These are phyloP conservation scores for Crithidia thermophila DNA, from an alignment of 208 protist species.

Conservation along the genomic window DNA sequence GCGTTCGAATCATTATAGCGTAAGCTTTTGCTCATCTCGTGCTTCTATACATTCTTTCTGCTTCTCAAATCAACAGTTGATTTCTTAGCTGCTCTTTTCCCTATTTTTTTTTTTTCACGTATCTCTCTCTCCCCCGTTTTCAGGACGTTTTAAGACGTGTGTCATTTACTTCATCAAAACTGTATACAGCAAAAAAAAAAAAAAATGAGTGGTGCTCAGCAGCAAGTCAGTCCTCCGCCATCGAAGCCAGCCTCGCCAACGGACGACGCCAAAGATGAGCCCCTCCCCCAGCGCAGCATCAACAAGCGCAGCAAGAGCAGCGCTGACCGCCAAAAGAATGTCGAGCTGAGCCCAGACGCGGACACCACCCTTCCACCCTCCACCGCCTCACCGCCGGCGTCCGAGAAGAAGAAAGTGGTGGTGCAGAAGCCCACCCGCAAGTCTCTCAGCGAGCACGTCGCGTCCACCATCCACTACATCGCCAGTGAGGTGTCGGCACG, in stretches of 20 bases:
- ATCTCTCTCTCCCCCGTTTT: background rate
- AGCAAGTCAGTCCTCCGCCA: background rate
- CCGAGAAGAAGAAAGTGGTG: too few relatives aligned
- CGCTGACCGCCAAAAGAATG: too few relatives aligned
- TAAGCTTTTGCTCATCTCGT: too few relatives aligned
- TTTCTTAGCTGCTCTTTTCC: background rate
- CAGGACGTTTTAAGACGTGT: too few relatives aligned
- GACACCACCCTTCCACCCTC: background rate
- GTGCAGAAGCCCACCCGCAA: background rate
- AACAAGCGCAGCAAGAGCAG: background rate
- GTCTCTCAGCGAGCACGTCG: conserved; percentile 17
- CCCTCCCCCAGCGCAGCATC: too few relatives aligned
- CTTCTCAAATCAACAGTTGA: too few relatives aligned
- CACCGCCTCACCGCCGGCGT: background rate
- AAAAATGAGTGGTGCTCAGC: background rate
- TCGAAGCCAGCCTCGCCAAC: background rate
- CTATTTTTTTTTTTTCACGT: background rate
- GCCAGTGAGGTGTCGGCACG: conserved; percentile 14
- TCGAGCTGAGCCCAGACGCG: background rate
- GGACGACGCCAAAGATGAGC: too few relatives aligned
- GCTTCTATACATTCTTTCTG: too few relatives aligned
- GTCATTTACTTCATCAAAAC: too few relatives aligned
- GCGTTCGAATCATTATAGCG: too few relatives aligned
- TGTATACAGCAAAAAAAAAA: background rate
- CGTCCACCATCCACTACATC: conserved; percentile 28